Base-by-base conservation (phyloP, 805 yeast genomes). In the Wickerhamiella hasegawae region DNA sequence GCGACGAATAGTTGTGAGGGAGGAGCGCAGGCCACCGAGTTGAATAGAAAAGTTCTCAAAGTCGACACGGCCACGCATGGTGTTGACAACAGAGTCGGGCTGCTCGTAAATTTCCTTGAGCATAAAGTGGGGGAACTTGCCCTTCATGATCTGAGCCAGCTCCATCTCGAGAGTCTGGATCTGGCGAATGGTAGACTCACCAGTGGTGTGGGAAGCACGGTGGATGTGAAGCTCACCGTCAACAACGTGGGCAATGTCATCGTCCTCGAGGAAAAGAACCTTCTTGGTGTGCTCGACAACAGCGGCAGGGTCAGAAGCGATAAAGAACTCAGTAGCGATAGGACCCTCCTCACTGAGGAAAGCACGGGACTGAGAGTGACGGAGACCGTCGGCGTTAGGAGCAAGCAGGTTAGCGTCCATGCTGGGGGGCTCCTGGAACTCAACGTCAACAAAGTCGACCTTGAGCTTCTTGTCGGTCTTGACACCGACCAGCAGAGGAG, bases 51-150 rank as follows among this genome's bases (percentile, higher is more conserved):
- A 67, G 55, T 76, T 75, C 31, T 75, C 84, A 53, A 90, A 90
- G 60, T 90, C 97, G 42, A 90, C 68, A 67, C 99, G 82, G 54
- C 99, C 99, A 68, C 98, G 79, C 98, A 90, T 90, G 34, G 99
- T 90, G 66, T 90, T 90, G 58, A 85, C 79, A 34, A 96, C 79
- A 3, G 97, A 85, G 54, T 90, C 98, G 26, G 98, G 98, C 64
- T 90, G 99, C 62, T 90, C 98, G 54, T 79, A 83, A 48, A 90
- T 90, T 65, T 90, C 99, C 69, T 90, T 90, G 63, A 84, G 92
- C 99, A 90, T 90, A 60, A 87, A 90, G 63, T 90, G 98, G 48
- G 72, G 75, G 65, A 79, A 87, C 43, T 81, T 79, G 51, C 98
- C 98, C 66, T 84, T 87, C 97, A 90, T 90, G 56, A 90, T 87